These are phyloP conservation scores for Sporothrix sp. DNA, from an alignment of 2,329 filamentous ascomycete genomes.

Conservation along the genomic window DNA sequence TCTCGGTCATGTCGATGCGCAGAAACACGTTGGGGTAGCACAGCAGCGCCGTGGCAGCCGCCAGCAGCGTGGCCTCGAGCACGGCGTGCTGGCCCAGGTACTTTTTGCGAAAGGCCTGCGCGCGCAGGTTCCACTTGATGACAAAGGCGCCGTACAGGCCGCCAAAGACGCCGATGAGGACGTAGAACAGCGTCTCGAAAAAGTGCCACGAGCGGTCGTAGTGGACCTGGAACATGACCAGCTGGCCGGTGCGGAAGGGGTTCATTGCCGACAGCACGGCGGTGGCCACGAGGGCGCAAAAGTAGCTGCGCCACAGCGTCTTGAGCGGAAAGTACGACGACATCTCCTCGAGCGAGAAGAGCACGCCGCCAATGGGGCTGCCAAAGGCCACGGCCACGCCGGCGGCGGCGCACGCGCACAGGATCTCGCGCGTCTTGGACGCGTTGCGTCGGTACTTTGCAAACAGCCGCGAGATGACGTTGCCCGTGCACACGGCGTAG, in stretches of 20 bases:
- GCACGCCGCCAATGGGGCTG: slow-evolving; percentile 89
- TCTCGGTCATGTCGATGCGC: slow-evolving; percentile 97
- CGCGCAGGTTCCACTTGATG: slow-evolving; percentile 93
- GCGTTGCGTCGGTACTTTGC: slow-evolving; percentile 86
- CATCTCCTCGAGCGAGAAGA: slow-evolving; percentile 98
- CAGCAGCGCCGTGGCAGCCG: slow-evolving; percentile 75
- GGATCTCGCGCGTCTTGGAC: slow-evolving; percentile 86
- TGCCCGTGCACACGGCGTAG: slow-evolving; percentile 94
- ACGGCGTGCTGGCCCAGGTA: slow-evolving; percentile 78
- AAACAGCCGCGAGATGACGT: slow-evolving; percentile 89
- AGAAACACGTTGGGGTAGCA: slow-evolving; percentile 96
- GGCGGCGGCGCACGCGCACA: slow-evolving; percentile 88
- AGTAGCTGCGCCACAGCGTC: slow-evolving; percentile 96
- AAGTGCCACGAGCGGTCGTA: slow-evolving; percentile 98
- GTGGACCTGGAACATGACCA: slow-evolving; percentile 97
- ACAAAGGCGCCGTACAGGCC: slow-evolving; percentile 93
- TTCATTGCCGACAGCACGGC: slow-evolving; percentile 93
- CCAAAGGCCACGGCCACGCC: slow-evolving; percentile 96
- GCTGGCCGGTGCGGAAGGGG: slow-evolving; percentile 88
- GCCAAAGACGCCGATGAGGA: slow-evolving; percentile 84
- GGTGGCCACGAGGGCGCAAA: slow-evolving; percentile 91
- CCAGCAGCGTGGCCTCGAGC: slow-evolving; percentile 75
- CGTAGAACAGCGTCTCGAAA: slow-evolving; percentile 88
- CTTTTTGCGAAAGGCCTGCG: slow-evolving; percentile 87
- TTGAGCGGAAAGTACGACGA: slow-evolving; percentile 93